Evolutionary conservation across 164 flowering plant species (phyloP).

Genomic region (Magnolia changhungtana): DNA sequence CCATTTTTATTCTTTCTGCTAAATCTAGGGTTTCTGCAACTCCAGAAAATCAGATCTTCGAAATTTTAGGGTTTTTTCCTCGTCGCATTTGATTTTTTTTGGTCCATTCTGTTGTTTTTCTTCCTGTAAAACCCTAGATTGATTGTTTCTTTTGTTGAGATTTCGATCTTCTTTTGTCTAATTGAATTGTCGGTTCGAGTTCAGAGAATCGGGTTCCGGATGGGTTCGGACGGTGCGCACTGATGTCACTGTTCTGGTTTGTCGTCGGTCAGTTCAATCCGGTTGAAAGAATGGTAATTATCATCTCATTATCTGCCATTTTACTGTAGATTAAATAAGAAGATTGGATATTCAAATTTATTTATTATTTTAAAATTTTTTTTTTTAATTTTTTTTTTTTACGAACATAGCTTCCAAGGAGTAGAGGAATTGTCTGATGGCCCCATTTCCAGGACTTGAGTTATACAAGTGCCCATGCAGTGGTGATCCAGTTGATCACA

Average conservation of each 20-base stretch:
- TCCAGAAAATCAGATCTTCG: neutral
- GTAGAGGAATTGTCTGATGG: neutral
- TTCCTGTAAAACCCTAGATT: neutral
- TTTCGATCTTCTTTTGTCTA: neutral
- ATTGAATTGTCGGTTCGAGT: neutral
- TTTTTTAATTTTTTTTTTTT: neutral
- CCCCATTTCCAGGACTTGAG: neutral
- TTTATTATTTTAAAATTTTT: no score
- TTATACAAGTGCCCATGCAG: neutral
- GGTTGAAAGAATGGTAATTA: conserved; percentile 52
- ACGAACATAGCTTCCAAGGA: neutral
- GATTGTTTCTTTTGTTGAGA: neutral
- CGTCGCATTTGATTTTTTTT: neutral
- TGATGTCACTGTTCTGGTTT: conserved; percentile 9
- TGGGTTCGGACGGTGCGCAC: neutral
- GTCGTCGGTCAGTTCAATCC: conserved; percentile 4
- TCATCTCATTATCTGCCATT: neutral
- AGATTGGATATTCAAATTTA: neutral
- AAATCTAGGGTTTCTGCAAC: neutral
- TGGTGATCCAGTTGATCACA: neutral
- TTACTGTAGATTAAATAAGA: neutral
- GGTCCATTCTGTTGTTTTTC: neutral
- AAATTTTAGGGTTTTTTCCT: neutral
- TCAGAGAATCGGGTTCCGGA: neutral
- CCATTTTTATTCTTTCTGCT: neutral